Percentiles rank a stretch among this genome's conserved stretches.
phyloP scores from a whole-genome alignment of 495 filamentous ascomycete species.

The Bacidia rubella region DNA sequence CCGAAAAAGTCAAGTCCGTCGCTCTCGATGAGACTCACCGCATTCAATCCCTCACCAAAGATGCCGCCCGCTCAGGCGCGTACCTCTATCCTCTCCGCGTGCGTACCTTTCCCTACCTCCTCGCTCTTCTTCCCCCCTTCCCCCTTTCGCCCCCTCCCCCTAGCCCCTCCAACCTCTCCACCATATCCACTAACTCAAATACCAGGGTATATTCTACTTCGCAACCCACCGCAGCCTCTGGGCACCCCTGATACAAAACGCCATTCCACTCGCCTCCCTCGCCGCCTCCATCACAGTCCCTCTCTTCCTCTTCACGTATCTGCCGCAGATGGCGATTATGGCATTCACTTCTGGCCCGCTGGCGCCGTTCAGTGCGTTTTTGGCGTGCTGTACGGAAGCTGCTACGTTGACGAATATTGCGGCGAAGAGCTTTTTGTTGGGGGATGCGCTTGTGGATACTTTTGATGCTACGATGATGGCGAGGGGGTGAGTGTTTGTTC shows the following conservation, averaged over 20 bases:
- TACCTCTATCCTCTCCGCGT: constrained; percentile 82
- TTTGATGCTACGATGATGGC: constrained; percentile 72
- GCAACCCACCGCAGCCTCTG: constrained; percentile 44
- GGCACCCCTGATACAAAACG: constrained; percentile 53
- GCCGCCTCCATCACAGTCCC: constrained; percentile 55
- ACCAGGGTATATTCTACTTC: constrained; percentile 68
- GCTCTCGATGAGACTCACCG: constrained; percentile 29
- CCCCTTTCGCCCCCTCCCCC: too few species aligned
- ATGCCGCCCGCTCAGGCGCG: constrained; percentile 57
- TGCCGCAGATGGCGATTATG: constrained; percentile 71
- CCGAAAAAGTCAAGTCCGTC: constrained; percentile 30
- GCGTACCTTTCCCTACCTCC: constrained; percentile 11
- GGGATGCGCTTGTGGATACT: constrained; percentile 72
- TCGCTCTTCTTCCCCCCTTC: too few species aligned
- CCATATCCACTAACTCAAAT: constrained; percentile 11
- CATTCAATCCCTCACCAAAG: constrained; percentile 35
- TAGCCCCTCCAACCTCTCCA: not conserved
- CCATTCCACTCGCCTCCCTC: constrained; percentile 55
- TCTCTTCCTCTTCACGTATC: constrained; percentile 83
- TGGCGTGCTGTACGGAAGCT: constrained; percentile 72
- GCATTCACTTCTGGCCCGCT: constrained; percentile 73
- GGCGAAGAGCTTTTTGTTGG: constrained; percentile 60
- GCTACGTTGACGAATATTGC: constrained; percentile 64
- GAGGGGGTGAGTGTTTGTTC: too few species aligned
- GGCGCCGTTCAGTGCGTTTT: constrained; percentile 58